Base-by-base conservation (phyloP, 352 stramenopile genomes). In the Globisporangium cylindrosporum region DNA sequence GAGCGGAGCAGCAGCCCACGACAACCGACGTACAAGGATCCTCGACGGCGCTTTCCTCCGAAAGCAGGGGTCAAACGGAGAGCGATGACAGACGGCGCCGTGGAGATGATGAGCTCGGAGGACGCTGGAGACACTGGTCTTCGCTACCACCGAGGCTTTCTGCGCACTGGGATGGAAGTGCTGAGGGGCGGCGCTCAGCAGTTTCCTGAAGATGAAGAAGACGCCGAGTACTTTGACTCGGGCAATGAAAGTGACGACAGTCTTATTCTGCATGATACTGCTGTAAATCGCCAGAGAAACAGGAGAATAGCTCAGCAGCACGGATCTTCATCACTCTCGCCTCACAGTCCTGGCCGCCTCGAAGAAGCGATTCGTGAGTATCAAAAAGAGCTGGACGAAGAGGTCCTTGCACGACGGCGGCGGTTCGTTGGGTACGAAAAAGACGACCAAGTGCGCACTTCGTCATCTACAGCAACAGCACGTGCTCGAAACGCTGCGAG, bases 111-210 rank as follows among this genome's bases (percentile, higher is more conserved):
- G 29, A 58, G 27, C 7, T 41, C 49, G 0, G 58, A 43, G 38
- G 38, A 48, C 10, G 41, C n/a, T 9, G 55, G 54, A 7, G 69
- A 70, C 46, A 56, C 59, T 6, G 54, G 72, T 6, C 61, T 81
- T 3, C 72, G 70, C 14, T 88, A 82, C 56, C 81, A 81, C 18
- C 76, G 80, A 5, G 83, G 81, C 4, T 89, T 91, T 46, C 64
- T 93, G 7, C 79, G 76, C 6, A 73, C 80, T 0, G 84, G 84
- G 0, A 89, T 91, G 78, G 81, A 91, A 62, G 79, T 90, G 49
- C 60, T 91, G 1, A 79, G 80, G 36, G 57, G 22, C 4, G 54
- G 36, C 3, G 32, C 29, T 14, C 53, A 59, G 12, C 10, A 57
- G 12, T 25, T 38, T n/a, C 64, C 49, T 3, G 65, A 72, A 59